A percentile compares a stretch with the other conserved stretches of the same genome.
These are phyloP conservation scores for Penicillium macrosclerotiorum DNA, from an alignment of 495 filamentous ascomycete genomes.

Conservation along the genomic window DNA sequence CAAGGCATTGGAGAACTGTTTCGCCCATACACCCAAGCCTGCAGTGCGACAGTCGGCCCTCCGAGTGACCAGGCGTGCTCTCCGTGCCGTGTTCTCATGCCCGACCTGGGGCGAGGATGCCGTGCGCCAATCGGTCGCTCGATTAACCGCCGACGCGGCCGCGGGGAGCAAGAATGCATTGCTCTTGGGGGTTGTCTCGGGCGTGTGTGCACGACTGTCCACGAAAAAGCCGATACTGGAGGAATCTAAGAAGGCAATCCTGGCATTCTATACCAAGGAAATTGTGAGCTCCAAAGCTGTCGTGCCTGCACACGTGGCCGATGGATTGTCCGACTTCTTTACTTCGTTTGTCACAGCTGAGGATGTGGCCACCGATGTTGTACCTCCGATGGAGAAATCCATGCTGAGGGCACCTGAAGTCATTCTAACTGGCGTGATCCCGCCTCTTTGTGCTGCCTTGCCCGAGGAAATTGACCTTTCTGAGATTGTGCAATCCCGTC, in stretches of 20 bases:
- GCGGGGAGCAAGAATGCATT: conserved; percentile 66
- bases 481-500: conserved; percentile 59
- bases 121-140: conserved; percentile 61
- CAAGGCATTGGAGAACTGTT: conserved; percentile 70
- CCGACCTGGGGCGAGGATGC: conserved; percentile 54
- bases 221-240: conserved; percentile 57
- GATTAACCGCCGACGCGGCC: conserved; percentile 61
- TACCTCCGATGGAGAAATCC: conserved; percentile 82
- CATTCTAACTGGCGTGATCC: conserved; percentile 72
- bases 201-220: conserved; percentile 72
- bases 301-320: conserved; percentile 69
- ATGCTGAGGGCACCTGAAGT: conserved; percentile 88
- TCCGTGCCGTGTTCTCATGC: conserved; percentile 65
- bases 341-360: conserved; percentile 66
- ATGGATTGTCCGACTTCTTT: conserved; percentile 82
- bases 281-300: conserved; percentile 73
- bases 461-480: conserved; percentile 73
- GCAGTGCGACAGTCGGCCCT: conserved; percentile 65
- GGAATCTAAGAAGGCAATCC: conserved; percentile 64
- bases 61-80: conserved; percentile 66
- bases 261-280: conserved; percentile 80
- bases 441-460: conserved; percentile 65
- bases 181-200: conserved; percentile 79
- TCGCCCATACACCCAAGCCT: conserved; percentile 57
- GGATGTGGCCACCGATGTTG: conserved; percentile 70